Evolutionary conservation across 1,284 basidiomycete species (phyloP).

Genomic region (Amylostereum areolatum): DNA sequence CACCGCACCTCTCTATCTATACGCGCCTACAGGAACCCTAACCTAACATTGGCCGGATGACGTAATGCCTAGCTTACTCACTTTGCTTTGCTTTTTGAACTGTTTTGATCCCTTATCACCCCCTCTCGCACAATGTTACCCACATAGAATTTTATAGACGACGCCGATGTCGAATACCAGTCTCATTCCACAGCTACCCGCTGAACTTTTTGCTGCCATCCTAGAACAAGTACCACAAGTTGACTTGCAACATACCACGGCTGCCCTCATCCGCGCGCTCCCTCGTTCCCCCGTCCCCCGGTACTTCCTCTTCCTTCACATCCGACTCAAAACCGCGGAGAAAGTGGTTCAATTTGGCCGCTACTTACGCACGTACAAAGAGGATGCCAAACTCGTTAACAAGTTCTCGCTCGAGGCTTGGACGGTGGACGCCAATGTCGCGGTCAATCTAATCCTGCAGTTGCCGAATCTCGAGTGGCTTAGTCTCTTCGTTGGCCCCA

Average conservation of each 20-base stretch:
- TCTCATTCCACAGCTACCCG: conserved; percentile 32
- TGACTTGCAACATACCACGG: conserved; percentile 34
- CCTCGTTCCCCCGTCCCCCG: conserved; percentile 48
- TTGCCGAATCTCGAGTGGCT: conserved; percentile 43
- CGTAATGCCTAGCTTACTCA: background rate
- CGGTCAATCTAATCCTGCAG: conserved; percentile 49
- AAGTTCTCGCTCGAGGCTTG: conserved; percentile 48
- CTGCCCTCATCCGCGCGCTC: conserved; percentile 50
- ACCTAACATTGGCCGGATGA: background rate
- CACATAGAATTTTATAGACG: too few relatives aligned
- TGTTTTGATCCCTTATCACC: background rate
- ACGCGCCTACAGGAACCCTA: too few relatives aligned
- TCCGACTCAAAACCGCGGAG: conserved; percentile 37
- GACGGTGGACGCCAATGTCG: conserved; percentile 56
- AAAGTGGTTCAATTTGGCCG: conserved; percentile 42
- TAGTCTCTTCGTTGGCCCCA: conserved; percentile 52
- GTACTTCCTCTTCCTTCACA: conserved; percentile 42
- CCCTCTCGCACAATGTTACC: background rate
- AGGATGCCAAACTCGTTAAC: conserved; percentile 33
- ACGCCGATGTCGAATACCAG: too few relatives aligned
- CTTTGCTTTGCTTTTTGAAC: background rate
- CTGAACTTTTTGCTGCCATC: conserved; percentile 55
- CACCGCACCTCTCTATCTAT: too few relatives aligned
- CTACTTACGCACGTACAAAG: conserved; percentile 34
- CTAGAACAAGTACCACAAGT: conserved; percentile 35